Evolutionary conservation across 306 rosid species (phyloP).

Genomic region (Cercis canadensis): DNA sequence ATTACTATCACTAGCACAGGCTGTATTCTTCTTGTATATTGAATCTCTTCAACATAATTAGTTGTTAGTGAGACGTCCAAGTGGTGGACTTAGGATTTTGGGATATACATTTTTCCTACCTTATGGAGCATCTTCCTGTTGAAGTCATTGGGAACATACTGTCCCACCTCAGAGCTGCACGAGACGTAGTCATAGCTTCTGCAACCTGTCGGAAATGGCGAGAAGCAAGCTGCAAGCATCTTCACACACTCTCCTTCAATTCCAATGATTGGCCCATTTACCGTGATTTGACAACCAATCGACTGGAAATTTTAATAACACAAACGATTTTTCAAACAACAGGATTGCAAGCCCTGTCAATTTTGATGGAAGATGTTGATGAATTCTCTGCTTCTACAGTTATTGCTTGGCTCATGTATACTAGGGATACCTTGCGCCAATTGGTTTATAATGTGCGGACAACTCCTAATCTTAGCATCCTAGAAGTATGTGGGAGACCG

Average conservation of each 20-base stretch:
- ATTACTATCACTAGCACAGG: neutral
- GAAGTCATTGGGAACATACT: slow-evolving; percentile 87
- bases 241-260: slow-evolving; percentile 72
- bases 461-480: slow-evolving; percentile 59
- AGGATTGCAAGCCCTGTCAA: slow-evolving; percentile 61
- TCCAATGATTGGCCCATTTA: slow-evolving; percentile 69
- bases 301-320: slow-evolving; percentile 76
- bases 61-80: neutral
- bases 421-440: slow-evolving; percentile 58
- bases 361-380: slow-evolving; percentile 76
- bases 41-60: neutral
- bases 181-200: slow-evolving; percentile 80
- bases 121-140: slow-evolving; percentile 82
- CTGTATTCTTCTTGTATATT: slow-evolving; percentile 1
- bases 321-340: slow-evolving; percentile 82
- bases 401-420: slow-evolving; percentile 87
- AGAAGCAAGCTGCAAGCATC: slow-evolving; percentile 66
- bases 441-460: slow-evolving; percentile 68
- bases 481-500: slow-evolving; percentile 75
- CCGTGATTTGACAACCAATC: slow-evolving; percentile 56
- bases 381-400: slow-evolving; percentile 75
- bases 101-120: neutral
- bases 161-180: slow-evolving; percentile 72
- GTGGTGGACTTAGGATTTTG: neutral
- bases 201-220: slow-evolving; percentile 83